phyloP scores from a whole-genome alignment of 176 grass and related monocot species.

The Oryza brachyantha region DNA sequence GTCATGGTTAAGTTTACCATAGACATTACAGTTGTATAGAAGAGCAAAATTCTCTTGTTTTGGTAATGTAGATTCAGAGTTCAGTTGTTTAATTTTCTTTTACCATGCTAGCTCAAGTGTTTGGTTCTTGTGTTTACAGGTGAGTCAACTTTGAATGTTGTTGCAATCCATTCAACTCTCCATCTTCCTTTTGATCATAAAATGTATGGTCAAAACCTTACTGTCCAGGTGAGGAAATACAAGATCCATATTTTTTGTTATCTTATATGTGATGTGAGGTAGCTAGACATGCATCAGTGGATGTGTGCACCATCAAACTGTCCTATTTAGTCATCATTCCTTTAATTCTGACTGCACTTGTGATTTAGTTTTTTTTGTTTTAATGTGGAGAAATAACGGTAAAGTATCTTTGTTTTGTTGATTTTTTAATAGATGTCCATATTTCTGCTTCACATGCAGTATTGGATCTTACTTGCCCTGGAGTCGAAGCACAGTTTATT shows the following conservation, averaged over 20 bases:
- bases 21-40: neutral
- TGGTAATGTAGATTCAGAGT: neutral
- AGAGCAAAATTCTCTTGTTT: neutral
- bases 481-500: neutral
- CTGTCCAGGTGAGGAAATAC: slow-evolving; percentile 68
- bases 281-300: neutral
- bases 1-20: neutral
- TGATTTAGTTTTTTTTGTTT: neutral
- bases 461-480: neutral
- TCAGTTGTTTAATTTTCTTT: neutral
- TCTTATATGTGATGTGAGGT: slow-evolving; percentile 1
- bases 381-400: neutral
- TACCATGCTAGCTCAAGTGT: neutral
- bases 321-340: neutral
- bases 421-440: neutral
- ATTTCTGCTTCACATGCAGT: neutral
- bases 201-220: slow-evolving; percentile 95
- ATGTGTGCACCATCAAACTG: neutral
- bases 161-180: slow-evolving; percentile 79
- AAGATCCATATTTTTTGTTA: neutral
- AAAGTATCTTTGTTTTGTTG: neutral
- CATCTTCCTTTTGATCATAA: slow-evolving; percentile 89
- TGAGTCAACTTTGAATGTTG: slow-evolving; percentile 73
- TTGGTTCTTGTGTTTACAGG: slow-evolving; percentile 49
- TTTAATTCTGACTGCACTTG: neutral